A percentile compares a stretch with the other conserved stretches of the same genome.
Evolutionary conservation across 73 alveolate species (phyloP).

Genomic region (Tetrahymena borealis): DNA sequence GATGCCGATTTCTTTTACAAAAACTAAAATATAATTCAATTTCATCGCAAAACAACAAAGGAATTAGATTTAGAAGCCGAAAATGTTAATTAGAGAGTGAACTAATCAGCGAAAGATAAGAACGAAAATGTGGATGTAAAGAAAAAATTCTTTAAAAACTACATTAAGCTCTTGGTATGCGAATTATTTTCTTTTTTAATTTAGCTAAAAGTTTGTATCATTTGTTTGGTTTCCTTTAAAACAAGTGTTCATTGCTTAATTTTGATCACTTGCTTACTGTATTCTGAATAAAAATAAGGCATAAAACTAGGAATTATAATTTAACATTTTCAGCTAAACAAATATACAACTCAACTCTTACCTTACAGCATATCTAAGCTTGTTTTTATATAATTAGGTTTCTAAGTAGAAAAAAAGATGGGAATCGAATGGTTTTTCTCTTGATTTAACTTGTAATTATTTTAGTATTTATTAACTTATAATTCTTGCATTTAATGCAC

Average conservation of each 20-base stretch:
- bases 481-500: neutral
- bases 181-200: neutral
- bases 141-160: neutral
- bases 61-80: neutral
- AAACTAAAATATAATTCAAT: neutral
- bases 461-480: neutral
- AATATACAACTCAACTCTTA: no score
- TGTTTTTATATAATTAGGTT: conserved; percentile 41
- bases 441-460: conserved; percentile 66
- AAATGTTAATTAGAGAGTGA: neutral
- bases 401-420: conserved; percentile 67
- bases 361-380: neutral
- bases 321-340: no score
- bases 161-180: neutral
- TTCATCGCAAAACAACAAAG: neutral
- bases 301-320: neutral
- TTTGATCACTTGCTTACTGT: neutral
- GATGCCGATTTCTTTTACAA: neutral
- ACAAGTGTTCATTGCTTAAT: neutral
- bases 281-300: neutral
- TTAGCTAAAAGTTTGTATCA: neutral
- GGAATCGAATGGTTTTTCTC: conserved; percentile 70
- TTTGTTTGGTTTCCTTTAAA: no score
- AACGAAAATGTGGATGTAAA: neutral
- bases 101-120: neutral